These are phyloP conservation scores for Amanita rubescens DNA, from an alignment of 768 basidiomycete genomes.

Conservation along the genomic window DNA sequence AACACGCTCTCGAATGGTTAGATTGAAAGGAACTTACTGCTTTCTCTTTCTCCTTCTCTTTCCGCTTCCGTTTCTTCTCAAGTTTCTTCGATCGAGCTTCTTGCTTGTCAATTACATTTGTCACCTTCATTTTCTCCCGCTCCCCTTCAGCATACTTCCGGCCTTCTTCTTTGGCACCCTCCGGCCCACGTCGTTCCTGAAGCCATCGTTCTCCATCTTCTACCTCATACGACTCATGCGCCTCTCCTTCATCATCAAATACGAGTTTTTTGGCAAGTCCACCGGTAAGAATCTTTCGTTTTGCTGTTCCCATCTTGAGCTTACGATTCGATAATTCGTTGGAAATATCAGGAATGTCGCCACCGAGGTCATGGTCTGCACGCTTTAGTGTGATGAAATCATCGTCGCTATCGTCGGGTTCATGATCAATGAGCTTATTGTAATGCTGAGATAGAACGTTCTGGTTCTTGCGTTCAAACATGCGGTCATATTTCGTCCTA, in stretches of 20 bases:
- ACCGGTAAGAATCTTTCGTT: constrained; percentile 63
- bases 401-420: constrained; percentile 27
- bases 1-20: background rate
- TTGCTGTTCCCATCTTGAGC: constrained; percentile 62
- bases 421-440: constrained; percentile 75
- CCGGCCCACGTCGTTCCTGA: constrained; percentile 52
- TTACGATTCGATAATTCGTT: constrained; percentile 69
- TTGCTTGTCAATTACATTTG: constrained; percentile 70
- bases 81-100: constrained; percentile 82
- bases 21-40: constrained; percentile 23
- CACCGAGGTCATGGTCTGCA: constrained; percentile 68
- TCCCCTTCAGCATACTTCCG: constrained; percentile 67
- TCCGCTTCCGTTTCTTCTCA: constrained; percentile 90
- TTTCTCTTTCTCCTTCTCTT: constrained; percentile 67
- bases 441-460: constrained; percentile 88
- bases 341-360: constrained; percentile 1
- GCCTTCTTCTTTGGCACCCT: constrained; percentile 60
- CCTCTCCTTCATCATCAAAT: constrained; percentile 83
- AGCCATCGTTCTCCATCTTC: constrained; percentile 68
- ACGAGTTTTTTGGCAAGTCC: constrained; percentile 66
- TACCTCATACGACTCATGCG: constrained; percentile 81
- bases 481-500: constrained; percentile 93
- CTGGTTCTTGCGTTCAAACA: constrained; percentile 97
- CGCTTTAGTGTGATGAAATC: constrained; percentile 95
- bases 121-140: constrained; percentile 58